These are phyloP conservation scores for Pythium grandisporangium DNA, from an alignment of 352 stramenopile genomes.

Conservation along the genomic window DNA sequence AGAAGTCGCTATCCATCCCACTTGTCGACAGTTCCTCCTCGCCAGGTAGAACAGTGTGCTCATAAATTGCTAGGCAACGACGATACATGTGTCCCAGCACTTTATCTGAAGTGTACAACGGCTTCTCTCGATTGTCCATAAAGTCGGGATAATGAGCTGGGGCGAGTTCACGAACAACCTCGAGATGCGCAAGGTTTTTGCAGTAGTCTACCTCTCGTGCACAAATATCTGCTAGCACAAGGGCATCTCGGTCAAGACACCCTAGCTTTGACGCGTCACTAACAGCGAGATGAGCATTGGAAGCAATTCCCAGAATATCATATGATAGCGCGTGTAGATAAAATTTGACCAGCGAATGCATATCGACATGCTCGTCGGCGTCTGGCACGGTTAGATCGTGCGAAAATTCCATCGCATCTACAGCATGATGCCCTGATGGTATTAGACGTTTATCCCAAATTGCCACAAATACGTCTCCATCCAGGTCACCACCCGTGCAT, in stretches of 20 bases:
- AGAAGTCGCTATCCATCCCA: constrained; percentile 42
- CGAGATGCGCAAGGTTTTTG: constrained; percentile 31
- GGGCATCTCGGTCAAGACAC: constrained; percentile 33
- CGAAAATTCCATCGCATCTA: constrained; percentile 39
- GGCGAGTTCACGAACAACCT: constrained; percentile 34
- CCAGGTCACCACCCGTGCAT: constrained; percentile 73
- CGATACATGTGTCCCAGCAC: constrained; percentile 72
- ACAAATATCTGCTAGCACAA: constrained; percentile 57
- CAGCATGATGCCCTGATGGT: constrained; percentile 24
- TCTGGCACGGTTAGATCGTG: constrained; percentile 12
- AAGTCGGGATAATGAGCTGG: constrained; percentile 71
- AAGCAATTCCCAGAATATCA: constrained; percentile 67
- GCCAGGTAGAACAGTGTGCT: neutral
- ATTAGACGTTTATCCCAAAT: constrained; percentile 78
- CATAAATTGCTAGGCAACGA: constrained; percentile 32
- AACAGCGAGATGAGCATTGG: constrained; percentile 68
- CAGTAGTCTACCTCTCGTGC: constrained; percentile 65
- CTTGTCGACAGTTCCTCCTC: neutral
- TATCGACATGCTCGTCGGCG: constrained; percentile 26
- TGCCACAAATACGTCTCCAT: constrained; percentile 73
- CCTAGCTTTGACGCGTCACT: constrained; percentile 36
- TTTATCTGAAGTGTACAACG: constrained; percentile 56
- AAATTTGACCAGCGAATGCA: constrained; percentile 39
- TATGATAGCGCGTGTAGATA: constrained; percentile 65
- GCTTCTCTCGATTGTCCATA: constrained; percentile 65